These are phyloP conservation scores for Oryza brachyantha DNA, from an alignment of 176 grass and related monocot genomes.

Conservation along the genomic window DNA sequence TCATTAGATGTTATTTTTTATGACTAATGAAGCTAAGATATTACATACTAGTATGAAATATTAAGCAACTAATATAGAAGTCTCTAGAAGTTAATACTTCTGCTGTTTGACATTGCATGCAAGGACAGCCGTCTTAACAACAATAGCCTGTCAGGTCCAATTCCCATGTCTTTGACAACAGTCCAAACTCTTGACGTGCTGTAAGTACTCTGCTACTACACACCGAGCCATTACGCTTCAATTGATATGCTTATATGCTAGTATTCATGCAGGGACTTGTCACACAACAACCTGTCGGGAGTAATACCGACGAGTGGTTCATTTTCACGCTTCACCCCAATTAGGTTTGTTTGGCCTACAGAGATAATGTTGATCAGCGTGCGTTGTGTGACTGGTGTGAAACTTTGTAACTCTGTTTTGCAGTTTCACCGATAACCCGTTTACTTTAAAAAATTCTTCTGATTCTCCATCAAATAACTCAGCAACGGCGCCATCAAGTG, in stretches of 20 bases:
- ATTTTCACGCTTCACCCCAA: conserved; percentile 47
- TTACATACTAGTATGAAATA: too few relatives aligned
- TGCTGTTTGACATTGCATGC: conserved; percentile 1
- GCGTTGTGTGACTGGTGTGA: neutral
- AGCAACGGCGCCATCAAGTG: conserved; percentile 24
- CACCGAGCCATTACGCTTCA: neutral
- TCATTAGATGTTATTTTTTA: neutral
- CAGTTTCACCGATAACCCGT: conserved; percentile 41
- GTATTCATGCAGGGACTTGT: conserved; percentile 37
- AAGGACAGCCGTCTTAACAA: conserved; percentile 50
- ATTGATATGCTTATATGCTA: neutral
- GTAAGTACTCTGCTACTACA: conserved; percentile 28
- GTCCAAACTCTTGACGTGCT: conserved; percentile 38
- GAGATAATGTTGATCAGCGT: neutral
- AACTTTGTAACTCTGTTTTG: neutral
- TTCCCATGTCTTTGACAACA: conserved; percentile 40
- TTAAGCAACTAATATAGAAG: neutral
- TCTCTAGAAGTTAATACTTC: too few relatives aligned
- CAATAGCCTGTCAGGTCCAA: conserved; percentile 35
- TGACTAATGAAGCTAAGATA: neutral
- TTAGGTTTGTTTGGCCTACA: conserved; percentile 30
- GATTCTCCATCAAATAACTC: conserved; percentile 17
- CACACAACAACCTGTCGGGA: conserved; percentile 46
- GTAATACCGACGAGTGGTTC: conserved; percentile 39
- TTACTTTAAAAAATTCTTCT: neutral